Conservation (phyloP, 1,284 basidiomycete species). For the Bjerkandera adusta region DNA sequence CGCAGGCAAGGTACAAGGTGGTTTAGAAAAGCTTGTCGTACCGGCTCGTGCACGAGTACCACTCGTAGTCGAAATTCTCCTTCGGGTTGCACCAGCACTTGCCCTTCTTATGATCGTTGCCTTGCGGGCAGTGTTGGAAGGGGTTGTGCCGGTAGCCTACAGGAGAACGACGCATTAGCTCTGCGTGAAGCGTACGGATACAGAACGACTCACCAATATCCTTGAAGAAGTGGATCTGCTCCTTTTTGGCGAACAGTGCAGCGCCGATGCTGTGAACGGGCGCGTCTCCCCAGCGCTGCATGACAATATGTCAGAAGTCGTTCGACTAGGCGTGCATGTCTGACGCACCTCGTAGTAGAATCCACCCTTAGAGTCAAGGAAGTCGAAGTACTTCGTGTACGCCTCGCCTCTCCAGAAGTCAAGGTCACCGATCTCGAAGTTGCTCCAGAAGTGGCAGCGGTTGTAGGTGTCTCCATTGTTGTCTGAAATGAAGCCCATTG, state of each 20-base stretch:
- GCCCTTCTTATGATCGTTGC: conserved; percentile 39
- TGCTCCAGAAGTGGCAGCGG: conserved; percentile 70
- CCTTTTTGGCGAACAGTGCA: conserved; percentile 57
- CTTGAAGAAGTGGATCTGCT: conserved; percentile 64
- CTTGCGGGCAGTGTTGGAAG: conserved; percentile 52
- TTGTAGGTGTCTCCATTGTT: conserved; percentile 65
- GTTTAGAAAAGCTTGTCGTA: conserved; percentile 61
- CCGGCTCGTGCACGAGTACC: conserved; percentile 77
- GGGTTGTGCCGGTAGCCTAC: conserved; percentile 46
- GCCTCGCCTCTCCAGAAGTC: conserved; percentile 67
- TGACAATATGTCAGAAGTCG: not conserved
- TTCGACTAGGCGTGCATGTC: not conserved
- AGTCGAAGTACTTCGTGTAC: conserved; percentile 69
- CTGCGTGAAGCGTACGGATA: not conserved
- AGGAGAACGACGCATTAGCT: not conserved
- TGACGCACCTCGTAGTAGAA: conserved; percentile 64
- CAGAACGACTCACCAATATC: conserved; percentile 39
- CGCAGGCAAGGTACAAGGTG: not conserved
- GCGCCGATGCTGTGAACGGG: conserved; percentile 73
- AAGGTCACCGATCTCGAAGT: conserved; percentile 70
- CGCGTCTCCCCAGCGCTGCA: conserved; percentile 67
- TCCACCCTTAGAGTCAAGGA: conserved; percentile 65
- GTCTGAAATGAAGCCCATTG: conserved; percentile 63
- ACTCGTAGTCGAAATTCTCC: conserved; percentile 61
- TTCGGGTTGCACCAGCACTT: conserved; percentile 43